phyloP scores from a whole-genome alignment of 2,329 filamentous ascomycete genomes.

The Trichoderma atroviride region DNA sequence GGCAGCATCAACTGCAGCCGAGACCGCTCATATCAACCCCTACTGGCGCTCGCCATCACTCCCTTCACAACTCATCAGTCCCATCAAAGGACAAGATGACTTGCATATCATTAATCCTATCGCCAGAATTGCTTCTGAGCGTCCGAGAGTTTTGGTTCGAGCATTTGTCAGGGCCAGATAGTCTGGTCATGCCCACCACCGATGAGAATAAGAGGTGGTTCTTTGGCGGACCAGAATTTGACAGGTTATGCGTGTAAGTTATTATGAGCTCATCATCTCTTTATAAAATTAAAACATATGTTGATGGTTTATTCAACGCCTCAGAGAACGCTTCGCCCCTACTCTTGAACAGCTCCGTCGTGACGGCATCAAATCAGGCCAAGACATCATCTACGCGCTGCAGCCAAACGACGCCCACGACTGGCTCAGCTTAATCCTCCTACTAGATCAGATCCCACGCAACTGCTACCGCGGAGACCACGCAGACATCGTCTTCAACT shows the following conservation, averaged over 20 bases:
- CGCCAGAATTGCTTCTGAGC: slow-evolving; percentile 36
- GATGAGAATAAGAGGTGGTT: slow-evolving; percentile 42
- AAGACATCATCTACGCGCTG: slow-evolving; percentile 37
- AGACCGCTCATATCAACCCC: background rate
- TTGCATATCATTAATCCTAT: slow-evolving; percentile 33
- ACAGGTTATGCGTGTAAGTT: slow-evolving; percentile 42
- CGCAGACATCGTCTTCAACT: slow-evolving; percentile 49
- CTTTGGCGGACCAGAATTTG: slow-evolving; percentile 39
- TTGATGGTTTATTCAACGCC: background rate
- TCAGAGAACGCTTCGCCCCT: slow-evolving; percentile 39
- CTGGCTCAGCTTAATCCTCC: slow-evolving; percentile 55
- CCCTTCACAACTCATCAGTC: background rate
- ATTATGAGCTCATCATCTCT: background rate
- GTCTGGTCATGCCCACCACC: slow-evolving; percentile 34
- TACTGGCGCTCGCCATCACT: background rate
- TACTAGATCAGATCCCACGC: slow-evolving; percentile 65
- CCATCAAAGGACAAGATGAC: slow-evolving; percentile 20
- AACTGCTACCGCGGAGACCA: slow-evolving; percentile 60
- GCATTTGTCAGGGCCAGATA: slow-evolving; percentile 36
- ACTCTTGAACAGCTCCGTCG: slow-evolving; percentile 40
- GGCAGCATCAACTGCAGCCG: background rate
- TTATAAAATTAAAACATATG: background rate
- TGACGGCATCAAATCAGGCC: slow-evolving; percentile 34
- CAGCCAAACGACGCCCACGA: slow-evolving; percentile 37
- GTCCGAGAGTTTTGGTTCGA: slow-evolving; percentile 46